These are phyloP conservation scores for Galerina sulciceps DNA, from an alignment of 768 basidiomycete species.

Conservation along the genomic window DNA sequence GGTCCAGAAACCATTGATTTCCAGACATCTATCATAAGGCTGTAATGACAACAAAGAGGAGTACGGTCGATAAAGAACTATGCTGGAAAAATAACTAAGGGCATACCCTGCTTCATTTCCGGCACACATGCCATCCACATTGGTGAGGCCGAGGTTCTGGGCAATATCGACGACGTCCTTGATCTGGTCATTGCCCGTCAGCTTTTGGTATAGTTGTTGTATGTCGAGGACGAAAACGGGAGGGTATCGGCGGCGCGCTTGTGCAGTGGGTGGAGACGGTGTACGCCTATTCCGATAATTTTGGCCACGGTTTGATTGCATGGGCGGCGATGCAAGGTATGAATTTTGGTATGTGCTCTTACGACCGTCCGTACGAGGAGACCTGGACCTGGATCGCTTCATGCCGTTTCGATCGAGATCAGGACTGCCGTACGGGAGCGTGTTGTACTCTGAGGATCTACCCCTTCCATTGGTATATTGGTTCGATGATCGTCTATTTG, in stretches of 20 bases:
- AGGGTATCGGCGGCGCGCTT: conserved; percentile 17
- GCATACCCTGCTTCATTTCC: conserved; percentile 58
- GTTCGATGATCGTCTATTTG: no score
- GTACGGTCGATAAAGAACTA: not conserved
- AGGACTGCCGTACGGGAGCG: no score
- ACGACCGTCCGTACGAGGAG: conserved; percentile 3
- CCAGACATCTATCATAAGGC: conserved; percentile 49
- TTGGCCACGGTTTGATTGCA: not conserved
- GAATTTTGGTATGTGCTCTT: not conserved
- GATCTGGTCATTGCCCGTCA: conserved; percentile 40
- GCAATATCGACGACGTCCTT: conserved; percentile 33
- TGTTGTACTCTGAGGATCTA: no score
- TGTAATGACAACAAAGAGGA: conserved; percentile 17
- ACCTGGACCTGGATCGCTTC: conserved; percentile 15
- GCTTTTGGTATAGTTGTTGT: conserved; percentile 36
- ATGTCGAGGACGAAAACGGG: conserved; percentile 46
- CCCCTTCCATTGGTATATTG: no score
- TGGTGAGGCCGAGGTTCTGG: conserved; percentile 32
- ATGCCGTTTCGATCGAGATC: no score
- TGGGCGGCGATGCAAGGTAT: not conserved
- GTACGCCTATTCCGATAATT: not conserved
- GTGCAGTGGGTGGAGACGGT: not conserved
- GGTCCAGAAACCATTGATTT: conserved; percentile 47
- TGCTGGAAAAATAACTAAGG: not conserved
- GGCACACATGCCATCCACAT: conserved; percentile 45